Percentiles rank a stretch among this genome's conserved stretches.
phyloP scores from a whole-genome alignment of 345 rosid genomes.

The Alliaria petiolata region DNA sequence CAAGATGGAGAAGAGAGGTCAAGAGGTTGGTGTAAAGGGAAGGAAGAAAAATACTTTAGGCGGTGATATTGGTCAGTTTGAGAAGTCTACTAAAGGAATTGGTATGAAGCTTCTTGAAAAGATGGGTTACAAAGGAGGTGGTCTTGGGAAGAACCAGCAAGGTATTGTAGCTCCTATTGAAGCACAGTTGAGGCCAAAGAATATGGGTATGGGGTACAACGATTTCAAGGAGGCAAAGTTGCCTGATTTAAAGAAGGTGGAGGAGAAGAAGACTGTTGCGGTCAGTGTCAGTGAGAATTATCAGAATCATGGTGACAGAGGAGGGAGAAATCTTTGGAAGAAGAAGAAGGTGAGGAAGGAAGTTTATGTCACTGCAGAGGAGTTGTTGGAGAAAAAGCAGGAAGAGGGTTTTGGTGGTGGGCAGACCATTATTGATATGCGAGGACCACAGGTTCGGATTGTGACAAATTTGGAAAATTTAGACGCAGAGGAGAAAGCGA shows the following conservation, averaged over 20 bases:
- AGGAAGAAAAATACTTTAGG: constrained; percentile 42
- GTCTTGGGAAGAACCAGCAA: constrained; percentile 81
- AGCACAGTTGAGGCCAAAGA: constrained; percentile 85
- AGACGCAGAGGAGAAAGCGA: constrained; percentile 86
- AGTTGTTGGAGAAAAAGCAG: constrained; percentile 71
- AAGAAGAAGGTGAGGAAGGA: constrained; percentile 50
- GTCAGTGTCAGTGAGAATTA: constrained; percentile 16
- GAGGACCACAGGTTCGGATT: constrained; percentile 84
- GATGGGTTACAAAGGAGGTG: constrained; percentile 93
- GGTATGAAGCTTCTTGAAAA: constrained; percentile 81
- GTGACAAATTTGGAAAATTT: constrained; percentile 85
- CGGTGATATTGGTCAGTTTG: constrained; percentile 59
- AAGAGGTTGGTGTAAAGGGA: constrained; percentile 43
- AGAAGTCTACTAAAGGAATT: constrained; percentile 77
- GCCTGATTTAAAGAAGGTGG: constrained; percentile 44
- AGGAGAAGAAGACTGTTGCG: constrained; percentile 51
- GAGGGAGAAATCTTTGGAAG: constrained; percentile 59
- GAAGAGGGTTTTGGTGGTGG: constrained; percentile 73
- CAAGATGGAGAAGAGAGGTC: constrained; percentile 53
- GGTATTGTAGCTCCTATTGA: constrained; percentile 86
- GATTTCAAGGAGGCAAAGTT: constrained; percentile 70
- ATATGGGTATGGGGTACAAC: constrained; percentile 90
- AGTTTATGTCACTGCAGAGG: constrained; percentile 60
- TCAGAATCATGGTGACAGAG: constrained; percentile 36
- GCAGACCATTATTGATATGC: constrained; percentile 91